Base-by-base conservation (phyloP, 176 grass and related monocot genomes). In the Leersia perrieri region DNA sequence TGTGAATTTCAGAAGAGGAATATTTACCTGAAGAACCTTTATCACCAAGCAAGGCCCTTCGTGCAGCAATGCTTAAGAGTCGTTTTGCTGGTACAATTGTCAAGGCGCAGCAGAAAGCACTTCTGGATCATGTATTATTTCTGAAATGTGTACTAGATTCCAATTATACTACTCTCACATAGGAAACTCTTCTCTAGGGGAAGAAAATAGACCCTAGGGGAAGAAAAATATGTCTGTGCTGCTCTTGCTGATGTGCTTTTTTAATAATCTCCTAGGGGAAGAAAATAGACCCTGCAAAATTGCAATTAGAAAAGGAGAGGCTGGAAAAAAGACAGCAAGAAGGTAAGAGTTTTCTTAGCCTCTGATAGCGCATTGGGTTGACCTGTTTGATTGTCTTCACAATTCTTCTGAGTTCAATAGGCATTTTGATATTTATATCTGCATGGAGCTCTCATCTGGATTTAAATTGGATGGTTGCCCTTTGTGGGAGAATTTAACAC, bases 21-120 rank as follows among this genome's bases (percentile, higher is more conserved):
- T 40, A 89, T 91, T 70, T 85, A 35, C 88, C 42, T 5, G 83
- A 77, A 15, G 87, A 90, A 82, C 89, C 83, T 63, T 70, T 94
- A 60, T 97, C 94, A 41, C 92, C 94, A 80, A 74, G 66, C 60
- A 97, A 81, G 84, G 94, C 94, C 80, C 89, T 97, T 44, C 91
- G 94, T 68, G 83, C 86, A 80, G 94, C 92, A 71, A 90, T 92
- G 47, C 79, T 97, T 49, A 97, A 84, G 83, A 84, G 58, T 3
- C 89, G 87, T 84, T 94, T 97, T 92, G 92, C 94, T 65, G 87
- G 87, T 66, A 97, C 94, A 63, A 97, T 97, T 27, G 82, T 94
- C 41, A 97, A 97, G 87, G 91, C 91, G 1, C 87, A 97, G 33
- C 82, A 94, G 60, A 88, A 85, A 33, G 80, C 89, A 77, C 92